Base-by-base conservation (phyloP, 2,329 filamentous ascomycete genomes). In the Trichoderma sp. region DNA sequence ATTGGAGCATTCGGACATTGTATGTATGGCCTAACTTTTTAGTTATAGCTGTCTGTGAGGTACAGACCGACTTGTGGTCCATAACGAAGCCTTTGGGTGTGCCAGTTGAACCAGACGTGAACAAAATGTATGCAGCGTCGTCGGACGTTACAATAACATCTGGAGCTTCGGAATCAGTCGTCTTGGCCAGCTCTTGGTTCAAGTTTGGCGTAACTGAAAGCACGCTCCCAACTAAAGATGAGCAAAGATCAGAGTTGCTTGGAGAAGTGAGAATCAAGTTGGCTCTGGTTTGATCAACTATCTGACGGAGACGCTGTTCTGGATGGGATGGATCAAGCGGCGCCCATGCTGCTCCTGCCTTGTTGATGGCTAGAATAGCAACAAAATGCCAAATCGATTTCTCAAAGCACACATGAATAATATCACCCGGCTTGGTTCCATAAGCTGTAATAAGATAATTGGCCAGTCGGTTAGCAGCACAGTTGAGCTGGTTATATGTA, bases 301-400 rank as follows among this genome's bases (percentile, higher is more conserved):
- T 45, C 6, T 77, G 41, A 14, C 67, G 68, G 11, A 71, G 68
- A 1, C 77, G 74, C 8, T 77, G 68, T 8, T 63, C 60, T 24
- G 77, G 77, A 59, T 78, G 74, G 1, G 76, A 71, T 8, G 74
- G 73, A 6, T 77, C 77, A 9, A 79, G 76, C 11, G 75, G 77
- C 7, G 76, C 76, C 31, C 76, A 78, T 14, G 74, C 75, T 8
- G 71, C 78, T 16, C 78, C 78, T 14, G 78, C 78, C 27, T 77
- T 76, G 14, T 75, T 75, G 12, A 75, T 62, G 0, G 74, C 74
- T 6, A 73, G 41, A 60, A 73, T 73, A 11, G 74, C 45, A 21
- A 73, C 14, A 41, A 75, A 69, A 7, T 65, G 45, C 74, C 67
- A 72, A 6, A 27, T 33, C 0, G 74, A 75, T 5, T 75, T 75